A percentile compares a stretch with the other conserved stretches of the same genome.
phyloP scores from a whole-genome alignment of 192 early-diverging fungal genomes.

The Coemansia sp. region DNA sequence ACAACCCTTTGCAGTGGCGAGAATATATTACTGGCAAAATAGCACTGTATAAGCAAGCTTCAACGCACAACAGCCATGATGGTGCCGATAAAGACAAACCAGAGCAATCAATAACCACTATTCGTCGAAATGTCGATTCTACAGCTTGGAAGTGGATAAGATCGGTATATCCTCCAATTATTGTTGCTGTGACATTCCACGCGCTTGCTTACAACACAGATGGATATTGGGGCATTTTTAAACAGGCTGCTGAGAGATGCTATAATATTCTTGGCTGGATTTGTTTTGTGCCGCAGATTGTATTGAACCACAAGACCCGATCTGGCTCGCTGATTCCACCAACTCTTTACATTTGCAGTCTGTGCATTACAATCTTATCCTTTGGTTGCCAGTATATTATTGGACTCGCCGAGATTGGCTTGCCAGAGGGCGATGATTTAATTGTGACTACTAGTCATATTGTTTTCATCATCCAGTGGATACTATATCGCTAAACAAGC shows the following conservation, averaged over 20 bases:
- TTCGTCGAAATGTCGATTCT: background rate
- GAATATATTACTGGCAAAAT: background rate
- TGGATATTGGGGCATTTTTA: background rate
- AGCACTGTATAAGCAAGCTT: background rate
- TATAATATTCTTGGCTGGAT: background rate
- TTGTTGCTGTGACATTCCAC: background rate
- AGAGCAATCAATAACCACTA: background rate
- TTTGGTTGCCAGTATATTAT: background rate
- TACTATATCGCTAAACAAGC: background rate
- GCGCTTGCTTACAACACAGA: background rate
- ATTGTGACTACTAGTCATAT: too few species aligned
- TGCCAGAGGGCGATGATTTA: too few species aligned
- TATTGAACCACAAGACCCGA: background rate
- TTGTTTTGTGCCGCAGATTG: background rate
- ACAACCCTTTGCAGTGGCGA: background rate
- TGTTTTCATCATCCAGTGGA: conserved; percentile 1
- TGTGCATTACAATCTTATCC: background rate
- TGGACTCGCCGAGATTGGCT: background rate
- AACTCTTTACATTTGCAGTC: background rate
- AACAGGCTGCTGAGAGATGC: background rate
- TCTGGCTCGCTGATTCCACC: background rate
- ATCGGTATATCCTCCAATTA: background rate
- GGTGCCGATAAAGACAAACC: background rate
- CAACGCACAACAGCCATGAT: background rate
- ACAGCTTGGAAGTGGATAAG: background rate